Conservation (phyloP, 176 grass and related monocot species). For the Phoenix dactylifera region DNA sequence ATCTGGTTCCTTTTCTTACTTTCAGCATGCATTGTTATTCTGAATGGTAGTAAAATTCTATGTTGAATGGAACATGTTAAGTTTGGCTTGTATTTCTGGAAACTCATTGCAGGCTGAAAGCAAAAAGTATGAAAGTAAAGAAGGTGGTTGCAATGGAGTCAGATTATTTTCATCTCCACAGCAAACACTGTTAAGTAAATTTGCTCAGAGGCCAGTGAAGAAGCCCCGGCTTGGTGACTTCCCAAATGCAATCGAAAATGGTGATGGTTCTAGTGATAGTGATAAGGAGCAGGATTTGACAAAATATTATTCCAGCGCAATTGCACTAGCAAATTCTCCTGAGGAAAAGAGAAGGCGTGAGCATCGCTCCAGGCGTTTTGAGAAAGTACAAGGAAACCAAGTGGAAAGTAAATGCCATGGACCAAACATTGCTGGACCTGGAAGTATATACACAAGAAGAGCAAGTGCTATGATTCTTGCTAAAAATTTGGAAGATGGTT, state of each 20-base stretch:
- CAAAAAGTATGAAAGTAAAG: slow-evolving; percentile 2
- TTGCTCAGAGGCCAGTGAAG: slow-evolving; percentile 38
- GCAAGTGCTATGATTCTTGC: slow-evolving; percentile 42
- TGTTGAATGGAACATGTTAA: background rate
- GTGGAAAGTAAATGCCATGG: slow-evolving; percentile 30
- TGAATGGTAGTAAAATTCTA: too few species aligned
- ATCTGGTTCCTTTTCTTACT: too few species aligned
- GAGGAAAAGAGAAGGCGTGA: slow-evolving; percentile 91
- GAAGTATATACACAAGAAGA: slow-evolving; percentile 38
- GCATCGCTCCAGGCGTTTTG: slow-evolving; percentile 89
- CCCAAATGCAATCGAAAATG: slow-evolving; percentile 41
- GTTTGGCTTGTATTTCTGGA: slow-evolving; percentile 2
- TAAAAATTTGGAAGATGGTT: slow-evolving; percentile 48
- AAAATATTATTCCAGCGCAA: slow-evolving; percentile 69
- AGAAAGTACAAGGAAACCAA: slow-evolving; percentile 43
- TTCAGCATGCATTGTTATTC: too few species aligned
- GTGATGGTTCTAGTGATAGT: slow-evolving; percentile 69
- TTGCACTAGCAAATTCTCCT: slow-evolving; percentile 53
- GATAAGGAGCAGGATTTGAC: slow-evolving; percentile 77
- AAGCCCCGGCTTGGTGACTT: slow-evolving; percentile 41
- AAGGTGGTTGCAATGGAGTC: slow-evolving; percentile 33
- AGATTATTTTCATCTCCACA: slow-evolving; percentile 40
- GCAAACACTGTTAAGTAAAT: slow-evolving; percentile 37
- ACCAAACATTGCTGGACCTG: slow-evolving; percentile 36
- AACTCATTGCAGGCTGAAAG: slow-evolving; percentile 15